Base-by-base conservation (phyloP, 352 stramenopile genomes). In the Vaucheria bursata region DNA sequence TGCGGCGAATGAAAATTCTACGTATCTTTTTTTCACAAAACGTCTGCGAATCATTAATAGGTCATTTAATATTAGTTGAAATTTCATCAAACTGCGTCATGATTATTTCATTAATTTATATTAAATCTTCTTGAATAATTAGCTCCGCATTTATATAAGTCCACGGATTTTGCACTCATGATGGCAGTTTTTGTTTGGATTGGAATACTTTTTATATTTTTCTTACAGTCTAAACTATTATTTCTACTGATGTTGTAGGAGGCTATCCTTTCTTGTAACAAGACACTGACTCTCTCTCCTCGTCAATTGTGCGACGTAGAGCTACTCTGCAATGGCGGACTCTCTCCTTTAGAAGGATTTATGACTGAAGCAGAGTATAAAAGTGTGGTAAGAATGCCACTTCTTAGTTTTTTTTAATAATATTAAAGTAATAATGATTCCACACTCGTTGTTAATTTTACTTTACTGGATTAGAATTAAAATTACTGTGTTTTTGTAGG, bases 271-370 rank as follows among this genome's bases (percentile, higher is more conserved):
- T 59, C 35, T 29, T 81, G 74, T 50, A 67, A 59, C 35, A 29
- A 67, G 32, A 73, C 79, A 50, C 12, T 82, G 25, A 32, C 76
- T 33, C 86, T 93, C 7, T 88, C 80, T 34, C 85, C 90, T 69
- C 88, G 90, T 85, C 90, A 96, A 83, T 85, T 93, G 53, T 96
- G 91, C 79, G 91, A 96, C 86, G 87, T 94, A 33, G 90, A 95
- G 85, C 87, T 95, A 7, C 88, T 96, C 76, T 91, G 92, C 84
- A 94, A 94, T 80, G 90, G 91, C 78, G 90, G 88, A 81, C 95
- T 96, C 83, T 91, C 85, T 65, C 91, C 91, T 33, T 82, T 96
- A 29, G 91, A 87, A 39, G 88, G 88, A 79, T 96, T 95, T 85
- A 95, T 96, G 91, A 86, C 92, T 68, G 87, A 94, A 80, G 81